Conservation (phyloP, 257 asterid species). For the Solanum medicagineum region DNA sequence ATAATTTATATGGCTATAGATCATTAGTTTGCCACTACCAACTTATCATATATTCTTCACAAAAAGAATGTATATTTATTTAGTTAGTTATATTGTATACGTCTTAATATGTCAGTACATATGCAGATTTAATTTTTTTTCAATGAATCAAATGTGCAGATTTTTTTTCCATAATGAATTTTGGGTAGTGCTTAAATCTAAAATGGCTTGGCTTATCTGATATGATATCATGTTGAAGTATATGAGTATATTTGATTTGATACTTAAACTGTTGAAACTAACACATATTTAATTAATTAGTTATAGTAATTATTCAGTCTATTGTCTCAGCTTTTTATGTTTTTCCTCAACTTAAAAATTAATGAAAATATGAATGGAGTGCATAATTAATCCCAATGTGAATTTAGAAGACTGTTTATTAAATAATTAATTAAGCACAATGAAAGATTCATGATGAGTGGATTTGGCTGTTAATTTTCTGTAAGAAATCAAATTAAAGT, state of each 20-base stretch:
- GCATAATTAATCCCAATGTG: neutral
- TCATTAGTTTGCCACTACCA: too few species aligned
- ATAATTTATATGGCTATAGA: too few species aligned
- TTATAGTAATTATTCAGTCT: too few species aligned
- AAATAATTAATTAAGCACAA: neutral
- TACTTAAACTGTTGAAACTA: neutral
- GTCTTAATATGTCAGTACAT: too few species aligned
- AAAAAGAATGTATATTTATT: too few species aligned
- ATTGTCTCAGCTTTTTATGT: neutral
- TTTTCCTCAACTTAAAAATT: neutral
- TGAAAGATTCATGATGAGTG: neutral
- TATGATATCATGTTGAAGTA: rapidly evolving
- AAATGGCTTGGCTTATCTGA: rapidly evolving
- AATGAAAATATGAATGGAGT: neutral
- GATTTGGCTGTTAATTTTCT: neutral
- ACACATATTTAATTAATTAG: neutral
- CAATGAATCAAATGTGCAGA: too few species aligned
- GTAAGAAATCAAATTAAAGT: neutral
- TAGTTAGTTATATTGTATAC: too few species aligned
- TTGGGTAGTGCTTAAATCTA: neutral
- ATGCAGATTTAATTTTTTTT: too few species aligned
- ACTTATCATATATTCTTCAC: too few species aligned
- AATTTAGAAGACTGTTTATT: neutral
- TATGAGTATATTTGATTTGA: neutral
- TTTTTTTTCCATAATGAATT: too few species aligned